Conservation (phyloP, 441 rosid species). For the Mallotus repandus region DNA sequence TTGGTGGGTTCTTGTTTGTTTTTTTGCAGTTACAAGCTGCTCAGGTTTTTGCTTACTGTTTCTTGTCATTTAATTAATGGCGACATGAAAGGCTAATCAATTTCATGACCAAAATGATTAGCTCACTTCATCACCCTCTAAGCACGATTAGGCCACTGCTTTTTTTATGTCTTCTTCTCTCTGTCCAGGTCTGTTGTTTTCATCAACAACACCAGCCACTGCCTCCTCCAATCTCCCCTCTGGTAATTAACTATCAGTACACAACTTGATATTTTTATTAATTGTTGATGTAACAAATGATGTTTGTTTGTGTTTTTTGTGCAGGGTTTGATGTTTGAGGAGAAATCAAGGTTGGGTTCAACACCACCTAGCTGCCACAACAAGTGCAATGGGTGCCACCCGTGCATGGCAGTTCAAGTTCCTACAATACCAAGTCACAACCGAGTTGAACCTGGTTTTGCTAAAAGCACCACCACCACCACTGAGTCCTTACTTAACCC, state of each 20-base stretch:
- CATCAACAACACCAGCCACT: conserved; percentile 28
- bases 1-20: background rate
- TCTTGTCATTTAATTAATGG: conserved; percentile 13
- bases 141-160: background rate
- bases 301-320: background rate
- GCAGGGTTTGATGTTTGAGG: conserved; percentile 50
- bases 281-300: no score
- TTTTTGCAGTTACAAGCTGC: no score
- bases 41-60: background rate
- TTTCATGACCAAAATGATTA: conserved; percentile 19
- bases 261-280: no score
- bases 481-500: conserved; percentile 29
- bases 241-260: conserved; percentile 25
- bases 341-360: conserved; percentile 78
- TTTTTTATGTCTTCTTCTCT: conserved; percentile 13
- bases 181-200: conserved; percentile 34
- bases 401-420: conserved; percentile 85
- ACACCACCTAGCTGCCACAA: conserved; percentile 88
- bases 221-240: conserved; percentile 32
- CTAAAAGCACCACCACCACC: background rate
- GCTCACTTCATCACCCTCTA: conserved; percentile 16
- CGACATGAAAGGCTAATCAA: conserved; percentile 21
- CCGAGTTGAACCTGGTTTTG: conserved; percentile 24
- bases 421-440: conserved; percentile 48
- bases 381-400: conserved; percentile 82